These are phyloP conservation scores for Podospora fimiseda DNA, from an alignment of 495 filamentous ascomycete genomes.

Conservation along the genomic window DNA sequence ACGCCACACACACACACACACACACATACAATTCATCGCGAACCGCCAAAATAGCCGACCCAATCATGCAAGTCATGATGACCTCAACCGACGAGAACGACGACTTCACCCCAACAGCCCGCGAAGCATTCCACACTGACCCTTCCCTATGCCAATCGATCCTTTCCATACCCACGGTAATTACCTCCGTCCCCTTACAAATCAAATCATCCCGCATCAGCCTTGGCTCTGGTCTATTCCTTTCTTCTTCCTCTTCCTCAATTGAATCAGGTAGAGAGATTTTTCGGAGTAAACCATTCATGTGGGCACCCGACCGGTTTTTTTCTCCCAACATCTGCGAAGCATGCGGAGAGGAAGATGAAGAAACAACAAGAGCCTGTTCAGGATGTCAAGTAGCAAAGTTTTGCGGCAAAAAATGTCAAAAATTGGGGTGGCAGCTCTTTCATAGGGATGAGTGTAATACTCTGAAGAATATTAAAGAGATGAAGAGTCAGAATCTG, in stretches of 20 bases:
- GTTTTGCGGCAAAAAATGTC: conserved; percentile 54
- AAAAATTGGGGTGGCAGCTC: conserved; percentile 15
- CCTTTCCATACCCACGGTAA: conserved; percentile 3
- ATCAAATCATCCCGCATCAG: conserved; percentile 14
- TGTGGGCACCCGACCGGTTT: no score
- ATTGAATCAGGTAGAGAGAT: conserved; percentile 18
- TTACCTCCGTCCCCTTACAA: conserved; percentile 4
- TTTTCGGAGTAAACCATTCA: conserved; percentile 14
- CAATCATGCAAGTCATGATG: no score
- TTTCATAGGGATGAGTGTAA: conserved; percentile 26
- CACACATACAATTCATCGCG: no score
- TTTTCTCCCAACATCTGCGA: no score
- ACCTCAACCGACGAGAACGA: not conserved
- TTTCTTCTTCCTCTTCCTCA: not conserved
- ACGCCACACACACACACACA: no score
- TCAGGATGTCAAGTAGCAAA: conserved; percentile 54
- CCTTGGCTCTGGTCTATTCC: conserved; percentile 21
- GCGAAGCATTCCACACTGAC: conserved; percentile 9
- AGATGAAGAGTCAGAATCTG: conserved; percentile 11
- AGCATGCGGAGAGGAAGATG: not conserved
- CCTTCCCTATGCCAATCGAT: conserved; percentile 12
- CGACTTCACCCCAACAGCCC: conserved; percentile 6
- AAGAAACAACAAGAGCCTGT: conserved; percentile 36
- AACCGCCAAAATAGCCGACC: no score
- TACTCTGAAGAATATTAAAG: conserved; percentile 7